Evolutionary conservation across 176 grass and related monocot species (phyloP).

Genomic region (Carex scoparia): DNA sequence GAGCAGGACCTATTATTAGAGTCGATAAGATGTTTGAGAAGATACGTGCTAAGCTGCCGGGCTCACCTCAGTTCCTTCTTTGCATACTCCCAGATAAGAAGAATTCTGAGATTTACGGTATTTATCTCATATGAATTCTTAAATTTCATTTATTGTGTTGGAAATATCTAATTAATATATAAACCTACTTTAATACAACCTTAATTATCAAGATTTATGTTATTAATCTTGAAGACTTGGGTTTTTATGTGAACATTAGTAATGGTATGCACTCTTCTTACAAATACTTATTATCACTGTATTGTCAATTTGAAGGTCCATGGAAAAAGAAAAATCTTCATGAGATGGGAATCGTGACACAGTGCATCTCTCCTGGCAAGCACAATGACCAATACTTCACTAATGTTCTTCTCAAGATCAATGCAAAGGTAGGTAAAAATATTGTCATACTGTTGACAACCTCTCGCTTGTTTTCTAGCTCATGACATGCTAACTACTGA

Average conservation of each 20-base stretch:
- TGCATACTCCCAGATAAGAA: conserved; percentile 89
- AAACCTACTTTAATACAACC: neutral
- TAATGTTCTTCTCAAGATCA: conserved; percentile 93
- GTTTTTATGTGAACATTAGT: neutral
- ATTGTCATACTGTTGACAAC: neutral
- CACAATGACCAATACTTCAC: conserved; percentile 95
- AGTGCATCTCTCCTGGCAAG: conserved; percentile 72
- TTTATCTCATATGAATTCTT: neutral
- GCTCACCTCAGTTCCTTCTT: conserved; percentile 67
- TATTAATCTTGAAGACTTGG: neutral
- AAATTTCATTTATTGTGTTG: too few relatives aligned
- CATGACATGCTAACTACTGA: conserved; percentile 25
- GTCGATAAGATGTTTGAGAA: conserved; percentile 88
- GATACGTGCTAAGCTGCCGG: conserved; percentile 50
- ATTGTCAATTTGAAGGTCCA: conserved; percentile 51
- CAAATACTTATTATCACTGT: neutral
- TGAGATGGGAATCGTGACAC: conserved; percentile 77
- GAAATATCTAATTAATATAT: neutral
- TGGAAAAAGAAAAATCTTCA: conserved; percentile 98
- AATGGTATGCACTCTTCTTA: neutral
- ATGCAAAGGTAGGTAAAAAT: conserved; percentile 63
- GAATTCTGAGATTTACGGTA: conserved; percentile 88
- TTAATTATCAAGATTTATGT: neutral
- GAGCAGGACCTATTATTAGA: conserved; percentile 60
- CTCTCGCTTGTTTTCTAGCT: neutral